A percentile compares a stretch with the other conserved stretches of the same genome.
phyloP scores from a whole-genome alignment of 1,139 yeast genomes.

The Saccharomyces hybrid region DNA sequence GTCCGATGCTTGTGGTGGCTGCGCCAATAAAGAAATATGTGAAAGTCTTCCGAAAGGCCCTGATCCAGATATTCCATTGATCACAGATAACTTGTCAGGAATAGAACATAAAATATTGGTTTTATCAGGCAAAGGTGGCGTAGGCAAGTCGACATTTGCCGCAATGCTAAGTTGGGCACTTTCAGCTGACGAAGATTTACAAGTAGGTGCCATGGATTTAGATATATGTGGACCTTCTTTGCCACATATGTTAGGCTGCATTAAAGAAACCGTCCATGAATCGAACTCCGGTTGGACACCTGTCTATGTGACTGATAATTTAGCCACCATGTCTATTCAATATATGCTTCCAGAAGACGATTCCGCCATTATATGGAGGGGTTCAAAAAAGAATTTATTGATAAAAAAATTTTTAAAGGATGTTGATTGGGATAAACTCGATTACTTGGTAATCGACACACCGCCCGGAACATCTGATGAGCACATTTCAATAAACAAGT shows the following conservation, averaged over 20 bases:
- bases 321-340: conserved; percentile 93
- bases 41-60: conserved; percentile 88
- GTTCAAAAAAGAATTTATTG: conserved; percentile 86
- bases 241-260: conserved; percentile 91
- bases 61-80: conserved; percentile 85
- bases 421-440: conserved; percentile 82
- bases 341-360: conserved; percentile 92
- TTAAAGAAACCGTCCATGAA: conserved; percentile 77
- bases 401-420: conserved; percentile 92
- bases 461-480: conserved; percentile 99
- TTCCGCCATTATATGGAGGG: conserved; percentile 95
- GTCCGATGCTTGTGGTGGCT: conserved; percentile 88
- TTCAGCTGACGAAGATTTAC: conserved; percentile 78
- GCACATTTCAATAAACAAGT: conserved; percentile 82
- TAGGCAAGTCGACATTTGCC: conserved; percentile 93
- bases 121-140: conserved; percentile 95
- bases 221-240: conserved; percentile 97
- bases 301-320: conserved; percentile 87
- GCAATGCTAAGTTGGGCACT: conserved; percentile 94
- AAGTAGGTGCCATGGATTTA: conserved; percentile 93
- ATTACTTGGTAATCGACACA: conserved; percentile 86
- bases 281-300: conserved; percentile 96
- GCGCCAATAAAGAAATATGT: conserved; percentile 90
- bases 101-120: conserved; percentile 81
- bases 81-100: conserved; percentile 54